Evolutionary conservation across 1,139 yeast species (phyloP), one percentile per base, ranked within the genome.

Genomic region (Sugiyamaella neomexicana): DNA sequence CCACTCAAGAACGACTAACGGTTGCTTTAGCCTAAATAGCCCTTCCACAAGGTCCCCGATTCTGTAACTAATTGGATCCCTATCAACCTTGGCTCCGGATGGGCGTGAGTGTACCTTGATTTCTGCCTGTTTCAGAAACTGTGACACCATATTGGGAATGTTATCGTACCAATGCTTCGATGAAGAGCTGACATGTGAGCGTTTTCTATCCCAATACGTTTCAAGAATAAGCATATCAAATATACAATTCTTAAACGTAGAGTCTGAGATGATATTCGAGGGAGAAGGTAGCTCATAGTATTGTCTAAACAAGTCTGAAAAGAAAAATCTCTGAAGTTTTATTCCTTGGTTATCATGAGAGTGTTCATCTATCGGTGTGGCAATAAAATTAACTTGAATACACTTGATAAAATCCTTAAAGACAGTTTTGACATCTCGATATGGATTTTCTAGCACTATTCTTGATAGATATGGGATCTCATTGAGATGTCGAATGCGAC

Each of bases 31-130:
- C 27, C 37, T 25, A 13, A 20, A n/a, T 40, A 20, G 25, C 25
- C 25, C 27, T 13, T 31, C 13, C 10, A 40, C 51, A n/a, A 47
- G 4, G 31, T 47, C 51, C 2, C 53, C 53, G 16, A 50, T 39
- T n/a, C 31, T 25, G 49, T 37, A 50, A 20, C 43, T 45, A 2
- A 43, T 23, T 20, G 36, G 36, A 13, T 38, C 38, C n/a, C n/a
- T n/a, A 10, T 29, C 45, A 8, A 13, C 17, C 1, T 13, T 13
- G 16, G 31, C 5, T 9, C n/a, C 10, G 10, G 34, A 29, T 29
- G 40, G 49, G 9, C 49, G 31, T 5, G 10, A 9, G 31, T 25
- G 40, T 7, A 36, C 13, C 12, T 45, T 17, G 20, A 16, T 13
- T n/a, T 23, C 31, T 20, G 39, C 40, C 17, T 13, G 15, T 7